Base-by-base conservation (phyloP, 345 rosid species). In the Citrus sp. region DNA sequence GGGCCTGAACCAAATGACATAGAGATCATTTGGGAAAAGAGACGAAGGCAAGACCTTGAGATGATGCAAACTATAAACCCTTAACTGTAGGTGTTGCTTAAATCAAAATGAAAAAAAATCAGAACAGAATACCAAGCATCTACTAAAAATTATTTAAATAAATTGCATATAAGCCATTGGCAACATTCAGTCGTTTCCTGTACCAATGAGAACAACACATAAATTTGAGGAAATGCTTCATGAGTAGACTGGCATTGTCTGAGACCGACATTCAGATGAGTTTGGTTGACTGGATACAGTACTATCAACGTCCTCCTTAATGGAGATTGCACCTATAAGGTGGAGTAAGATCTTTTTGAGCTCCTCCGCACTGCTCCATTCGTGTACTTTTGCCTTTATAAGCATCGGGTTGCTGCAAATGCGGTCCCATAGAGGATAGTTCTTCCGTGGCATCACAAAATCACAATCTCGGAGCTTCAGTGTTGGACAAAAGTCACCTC, bases 401-500 rank as follows among this genome's bases (percentile, higher is more conserved):
- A 86, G 90, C 9, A 5, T 25, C 0, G 86, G 59, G 9, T 88
- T 79, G 3, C 81, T 79, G 68, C 56, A 60, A 77, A 94, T 88
- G 65, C 77, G 76, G 25, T 87, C 68, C 89, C 91, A 90, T 2
- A 94, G 79, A 38, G 98, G 90, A 84, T 88, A 94, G 25, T 83
- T 80, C 78, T 83, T 91, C 77, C 97, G 88, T 2, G 97, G 97
- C 97, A 93, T 85, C 80, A 90, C 91, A 78, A 34, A 82, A 80
- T 94, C 97, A 38, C 77, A 82, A 69, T 80, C 85, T 74, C 75
- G 80, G 21, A 94, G 95, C 89, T 81, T 90, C 85, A 91, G 74
- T 49, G 89, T 81, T 0, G 94, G 97, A 73, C 98, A 94, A 79
- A 78, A 90, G 79, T 94, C 98, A 51, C 93, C 93, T 86, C 86